These are phyloP conservation scores for Colletotrichum karsti DNA, from an alignment of 2,329 filamentous ascomycete genomes.

Conservation along the genomic window DNA sequence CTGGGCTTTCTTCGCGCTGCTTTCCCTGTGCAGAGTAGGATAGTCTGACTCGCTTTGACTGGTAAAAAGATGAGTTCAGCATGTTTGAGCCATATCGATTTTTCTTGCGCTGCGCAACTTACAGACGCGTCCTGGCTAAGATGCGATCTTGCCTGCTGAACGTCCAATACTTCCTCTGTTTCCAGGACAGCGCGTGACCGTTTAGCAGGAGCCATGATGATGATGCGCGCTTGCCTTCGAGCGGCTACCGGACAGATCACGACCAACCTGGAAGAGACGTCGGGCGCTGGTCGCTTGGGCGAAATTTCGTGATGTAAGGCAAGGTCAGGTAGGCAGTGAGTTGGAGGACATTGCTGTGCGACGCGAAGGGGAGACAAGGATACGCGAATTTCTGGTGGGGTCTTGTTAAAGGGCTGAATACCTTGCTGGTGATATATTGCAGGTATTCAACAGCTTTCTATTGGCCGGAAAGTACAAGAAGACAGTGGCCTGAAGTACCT, in stretches of 20 bases:
- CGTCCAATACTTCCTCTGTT: constrained; percentile 41
- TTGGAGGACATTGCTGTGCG: too few relatives aligned
- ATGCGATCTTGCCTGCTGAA: constrained; percentile 51
- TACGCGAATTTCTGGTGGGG: too few relatives aligned
- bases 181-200: constrained; percentile 48
- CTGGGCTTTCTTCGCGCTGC: constrained; percentile 18
- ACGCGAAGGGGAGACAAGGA: too few relatives aligned
- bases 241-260: background rate
- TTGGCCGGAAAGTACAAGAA: too few relatives aligned
- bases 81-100: background rate
- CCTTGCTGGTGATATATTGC: too few relatives aligned
- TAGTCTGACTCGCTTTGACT: constrained; percentile 45
- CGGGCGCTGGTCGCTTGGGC: too few relatives aligned
- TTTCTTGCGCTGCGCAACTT: constrained; percentile 33
- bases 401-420: too few relatives aligned
- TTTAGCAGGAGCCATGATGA: constrained; percentile 46
- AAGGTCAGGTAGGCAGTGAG: too few relatives aligned
- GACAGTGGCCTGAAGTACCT: too few relatives aligned
- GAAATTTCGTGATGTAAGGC: too few relatives aligned
- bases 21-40: constrained; percentile 35
- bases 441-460: too few relatives aligned
- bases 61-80: background rate
- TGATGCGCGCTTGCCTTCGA: background rate
- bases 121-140: constrained; percentile 49
- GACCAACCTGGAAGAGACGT: too few relatives aligned